phyloP scores from a whole-genome alignment of 1,284 basidiomycete genomes.

The Trametes polyzona region DNA sequence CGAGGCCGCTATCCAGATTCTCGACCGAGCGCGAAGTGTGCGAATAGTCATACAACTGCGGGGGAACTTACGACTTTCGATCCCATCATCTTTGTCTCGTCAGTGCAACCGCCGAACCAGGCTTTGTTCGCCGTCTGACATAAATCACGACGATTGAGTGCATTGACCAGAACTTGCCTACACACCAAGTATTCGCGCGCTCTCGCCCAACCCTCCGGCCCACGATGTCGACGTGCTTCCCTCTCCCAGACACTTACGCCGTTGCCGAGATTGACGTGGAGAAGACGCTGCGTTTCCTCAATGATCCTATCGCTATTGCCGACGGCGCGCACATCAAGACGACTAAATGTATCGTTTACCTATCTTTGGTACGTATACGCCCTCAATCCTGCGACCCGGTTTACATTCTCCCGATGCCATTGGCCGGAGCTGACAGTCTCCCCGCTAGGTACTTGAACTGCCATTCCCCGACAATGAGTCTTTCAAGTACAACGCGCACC shows the following conservation, averaged over 20 bases:
- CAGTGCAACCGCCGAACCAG: no score
- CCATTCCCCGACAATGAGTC: background rate
- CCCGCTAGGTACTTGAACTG: background rate
- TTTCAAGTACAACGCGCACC: background rate
- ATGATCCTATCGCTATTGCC: background rate
- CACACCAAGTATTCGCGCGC: no score
- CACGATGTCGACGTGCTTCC: background rate
- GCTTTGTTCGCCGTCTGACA: no score
- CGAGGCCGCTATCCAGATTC: no score
- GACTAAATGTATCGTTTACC: background rate
- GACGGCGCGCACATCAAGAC: background rate
- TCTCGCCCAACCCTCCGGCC: background rate
- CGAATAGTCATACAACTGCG: no score
- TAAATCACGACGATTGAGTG: no score
- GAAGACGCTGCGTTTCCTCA: background rate
- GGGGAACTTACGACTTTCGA: no score
- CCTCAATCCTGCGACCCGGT: accelerated
- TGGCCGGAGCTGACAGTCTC: background rate
- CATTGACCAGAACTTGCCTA: no score
- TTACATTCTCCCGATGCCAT: no score
- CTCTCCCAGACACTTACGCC: background rate
- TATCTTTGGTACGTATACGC: background rate
- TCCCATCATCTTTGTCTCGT: no score
- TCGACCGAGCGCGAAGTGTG: no score
- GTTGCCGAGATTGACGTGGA: background rate